phyloP scores from a whole-genome alignment of 2,329 filamentous ascomycete species.

The Cladosporium sp. region DNA sequence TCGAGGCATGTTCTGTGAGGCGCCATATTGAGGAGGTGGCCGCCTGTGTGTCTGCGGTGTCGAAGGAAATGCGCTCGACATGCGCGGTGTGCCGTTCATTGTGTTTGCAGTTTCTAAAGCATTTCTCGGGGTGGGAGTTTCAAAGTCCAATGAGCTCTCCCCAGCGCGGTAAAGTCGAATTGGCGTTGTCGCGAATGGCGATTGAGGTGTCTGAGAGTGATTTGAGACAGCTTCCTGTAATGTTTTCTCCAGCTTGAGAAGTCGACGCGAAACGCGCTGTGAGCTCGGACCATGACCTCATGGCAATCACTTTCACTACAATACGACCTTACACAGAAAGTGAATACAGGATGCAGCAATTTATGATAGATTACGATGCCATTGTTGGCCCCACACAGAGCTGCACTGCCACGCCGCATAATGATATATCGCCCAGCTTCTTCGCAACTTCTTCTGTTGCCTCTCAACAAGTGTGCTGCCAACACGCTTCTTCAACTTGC shows the following conservation, averaged over 20 bases:
- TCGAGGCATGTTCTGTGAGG: slow-evolving; percentile 15
- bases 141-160: not conserved
- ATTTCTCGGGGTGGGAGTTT: not conserved
- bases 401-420: not conserved
- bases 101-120: slow-evolving; percentile 4
- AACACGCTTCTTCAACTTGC: not conserved
- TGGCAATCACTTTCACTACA: not conserved
- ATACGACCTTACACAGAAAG: too few species aligned
- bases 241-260: not conserved
- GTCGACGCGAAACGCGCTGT: slow-evolving; percentile 1
- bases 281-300: not conserved
- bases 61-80: slow-evolving; percentile 61
- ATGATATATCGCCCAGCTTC: not conserved
- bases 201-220: not conserved
- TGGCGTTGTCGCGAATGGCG: not conserved
- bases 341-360: too few species aligned
- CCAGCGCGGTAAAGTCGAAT: not conserved
- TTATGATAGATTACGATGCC: too few species aligned
- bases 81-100: slow-evolving; percentile 16
- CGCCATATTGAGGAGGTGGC: slow-evolving; percentile 21
- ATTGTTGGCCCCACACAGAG: not conserved
- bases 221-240: not conserved
- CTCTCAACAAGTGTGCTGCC: not conserved
- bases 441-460: not conserved
- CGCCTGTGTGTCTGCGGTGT: slow-evolving; percentile 54